Base-by-base conservation (phyloP, 1,139 yeast genomes). In the Candida tetrigidarum region DNA sequence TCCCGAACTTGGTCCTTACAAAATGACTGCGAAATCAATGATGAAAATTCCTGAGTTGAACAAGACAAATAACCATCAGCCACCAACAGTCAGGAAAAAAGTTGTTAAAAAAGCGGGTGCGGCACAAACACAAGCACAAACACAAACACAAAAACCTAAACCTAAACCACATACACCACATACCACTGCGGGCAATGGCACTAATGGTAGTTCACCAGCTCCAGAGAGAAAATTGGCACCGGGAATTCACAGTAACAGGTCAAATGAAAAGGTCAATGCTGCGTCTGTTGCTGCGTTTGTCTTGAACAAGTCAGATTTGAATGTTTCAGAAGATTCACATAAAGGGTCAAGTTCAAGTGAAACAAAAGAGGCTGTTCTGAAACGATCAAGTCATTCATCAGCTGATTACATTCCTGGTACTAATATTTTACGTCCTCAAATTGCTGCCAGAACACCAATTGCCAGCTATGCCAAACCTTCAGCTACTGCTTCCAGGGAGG, bases 1-100 rank as follows among this genome's bases (percentile, higher is more conserved):
- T 2, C 99, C 99, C 1, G 84, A 81, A 54, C 66, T 91, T 33
- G 83, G 84, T 11, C 96, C 97, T 0, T 74, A 73, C 47, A 70
- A 75, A 49, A 73, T 79, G 72, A 72, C 74, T 38, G 83, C 83
- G 4, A 76, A 76, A 53, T 69, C 81, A 2, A 80, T 80, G 85
- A 73, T 76, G 70, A 77, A 78, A 41, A 63, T 78, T 16, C 83
- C 84, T 0, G 78, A 71, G 44, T 50, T 72, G 37, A 55, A 58
- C 11, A 68, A 67, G 43, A 47, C 66, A 5, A n/a, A n/a, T n/a
- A n/a, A n/a, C n/a, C n/a, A n/a, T n/a, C 50, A 58, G 2, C 54
- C 65, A 5, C 55, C 56, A n/a, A 52, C 56, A 9, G 56, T 44
- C 4, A 43, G 52, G 2, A 44, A 43, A 26, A 54, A 51, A 41